These are phyloP conservation scores for Fusarium piperis DNA, from an alignment of 2,329 filamentous ascomycete genomes.

Conservation along the genomic window DNA sequence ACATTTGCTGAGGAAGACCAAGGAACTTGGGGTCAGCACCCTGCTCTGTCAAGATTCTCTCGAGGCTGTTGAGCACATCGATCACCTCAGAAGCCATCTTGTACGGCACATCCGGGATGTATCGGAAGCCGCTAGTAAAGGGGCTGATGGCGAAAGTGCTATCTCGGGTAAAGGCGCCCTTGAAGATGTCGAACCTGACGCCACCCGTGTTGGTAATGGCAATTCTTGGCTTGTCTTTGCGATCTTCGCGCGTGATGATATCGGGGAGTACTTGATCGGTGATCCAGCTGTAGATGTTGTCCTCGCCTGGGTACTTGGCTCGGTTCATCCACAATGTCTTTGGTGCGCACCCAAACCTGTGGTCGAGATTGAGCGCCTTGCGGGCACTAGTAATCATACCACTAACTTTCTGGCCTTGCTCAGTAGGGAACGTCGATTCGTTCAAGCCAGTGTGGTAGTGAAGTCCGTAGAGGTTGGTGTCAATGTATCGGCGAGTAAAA, in stretches of 20 bases:
- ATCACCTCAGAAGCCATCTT: constrained; percentile 75
- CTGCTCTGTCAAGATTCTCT: constrained; percentile 55
- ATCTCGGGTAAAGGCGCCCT: constrained; percentile 89
- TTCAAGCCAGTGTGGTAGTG: constrained; percentile 83
- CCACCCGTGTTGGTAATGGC: constrained; percentile 89
- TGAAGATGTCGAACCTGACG: constrained; percentile 94
- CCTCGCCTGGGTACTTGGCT: constrained; percentile 74
- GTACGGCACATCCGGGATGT: constrained; percentile 84
- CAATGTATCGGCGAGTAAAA: constrained; percentile 87
- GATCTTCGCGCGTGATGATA: constrained; percentile 65
- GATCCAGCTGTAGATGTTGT: constrained; percentile 86
- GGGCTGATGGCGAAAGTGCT: constrained; percentile 87
- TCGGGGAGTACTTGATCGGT: constrained; percentile 78
- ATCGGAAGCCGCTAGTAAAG: constrained; percentile 82
- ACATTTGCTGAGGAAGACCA: constrained; percentile 59
- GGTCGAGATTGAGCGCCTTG: constrained; percentile 75
- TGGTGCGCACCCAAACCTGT: constrained; percentile 84
- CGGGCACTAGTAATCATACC: constrained; percentile 75
- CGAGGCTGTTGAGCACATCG: constrained; percentile 65
- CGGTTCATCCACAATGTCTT: constrained; percentile 84
- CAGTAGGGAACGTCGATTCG: constrained; percentile 77
- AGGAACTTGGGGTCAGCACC: constrained; percentile 57
- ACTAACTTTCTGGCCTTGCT: constrained; percentile 77
- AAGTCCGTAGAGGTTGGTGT: constrained; percentile 89
- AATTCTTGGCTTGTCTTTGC: constrained; percentile 71